Percentiles rank a stretch among this genome's conserved stretches.
phyloP scores from a whole-genome alignment of 768 basidiomycete species.

The Amanita rimosa region DNA sequence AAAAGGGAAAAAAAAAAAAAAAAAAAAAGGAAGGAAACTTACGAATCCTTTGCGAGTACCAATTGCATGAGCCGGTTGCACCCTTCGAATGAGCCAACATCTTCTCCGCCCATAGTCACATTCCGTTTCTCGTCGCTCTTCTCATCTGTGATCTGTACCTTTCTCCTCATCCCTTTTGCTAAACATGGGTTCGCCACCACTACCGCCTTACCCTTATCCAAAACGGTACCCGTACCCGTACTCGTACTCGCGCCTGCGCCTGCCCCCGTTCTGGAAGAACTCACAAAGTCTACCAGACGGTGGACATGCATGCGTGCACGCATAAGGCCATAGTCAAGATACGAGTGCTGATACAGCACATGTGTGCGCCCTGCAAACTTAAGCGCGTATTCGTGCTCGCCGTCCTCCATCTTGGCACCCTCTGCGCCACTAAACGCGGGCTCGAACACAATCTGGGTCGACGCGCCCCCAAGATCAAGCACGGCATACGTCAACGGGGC shows the following conservation, averaged over 20 bases:
- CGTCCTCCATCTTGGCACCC: constrained; percentile 43
- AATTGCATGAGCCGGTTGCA: constrained; percentile 79
- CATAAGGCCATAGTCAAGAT: constrained; percentile 95
- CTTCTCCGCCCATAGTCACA: constrained; percentile 81
- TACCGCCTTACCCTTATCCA: not conserved
- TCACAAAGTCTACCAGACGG: constrained; percentile 83
- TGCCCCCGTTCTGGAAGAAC: constrained; percentile 23
- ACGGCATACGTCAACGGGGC: constrained; percentile 58
- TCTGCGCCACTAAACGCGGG: constrained; percentile 42
- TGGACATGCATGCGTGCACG: constrained; percentile 76
- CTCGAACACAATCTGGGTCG: constrained; percentile 96
- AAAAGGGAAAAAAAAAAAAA: not conserved
- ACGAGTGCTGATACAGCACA: constrained; percentile 93
- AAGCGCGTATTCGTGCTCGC: constrained; percentile 88
- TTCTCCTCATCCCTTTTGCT: constrained; percentile 47
- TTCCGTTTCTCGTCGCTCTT: constrained; percentile 29
- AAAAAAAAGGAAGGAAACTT: constrained; percentile 21
- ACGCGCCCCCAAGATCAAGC: constrained; percentile 92
- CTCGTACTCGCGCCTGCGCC: constrained; percentile 7
- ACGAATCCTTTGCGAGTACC: constrained; percentile 93
- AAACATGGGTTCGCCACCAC: constrained; percentile 74
- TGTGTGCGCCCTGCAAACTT: constrained; percentile 59
- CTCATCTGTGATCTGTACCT: constrained; percentile 52
- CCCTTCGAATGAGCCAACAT: constrained; percentile 74
- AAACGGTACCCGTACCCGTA: no score